Conservation (phyloP, 1,139 yeast species). For the Taphrina flavorubra region DNA sequence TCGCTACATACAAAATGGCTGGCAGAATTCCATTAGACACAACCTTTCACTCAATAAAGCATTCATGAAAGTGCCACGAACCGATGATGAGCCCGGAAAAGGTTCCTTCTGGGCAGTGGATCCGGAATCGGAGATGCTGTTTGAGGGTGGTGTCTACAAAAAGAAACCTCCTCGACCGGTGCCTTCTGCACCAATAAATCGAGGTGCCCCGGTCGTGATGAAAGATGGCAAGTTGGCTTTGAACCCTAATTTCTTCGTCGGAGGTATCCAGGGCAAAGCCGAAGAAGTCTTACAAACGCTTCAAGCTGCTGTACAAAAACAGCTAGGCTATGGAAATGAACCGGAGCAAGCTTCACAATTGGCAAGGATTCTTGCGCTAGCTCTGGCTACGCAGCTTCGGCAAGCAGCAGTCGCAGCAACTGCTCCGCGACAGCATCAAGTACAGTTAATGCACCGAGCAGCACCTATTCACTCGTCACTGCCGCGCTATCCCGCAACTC, state of each 20-base stretch:
- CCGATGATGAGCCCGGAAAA: conserved; percentile 60
- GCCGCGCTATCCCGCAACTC: conserved; percentile 18
- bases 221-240: conserved; percentile 43
- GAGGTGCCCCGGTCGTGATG: conserved; percentile 42
- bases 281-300: conserved; percentile 45
- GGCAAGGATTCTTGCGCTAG: conserved; percentile 46
- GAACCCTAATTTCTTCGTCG: conserved; percentile 43
- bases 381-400: conserved; percentile 45
- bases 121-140: conserved; percentile 48
- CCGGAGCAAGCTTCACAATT: conserved; percentile 46
- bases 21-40: conserved; percentile 95
- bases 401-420: conserved; percentile 24
- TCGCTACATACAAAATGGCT: conserved; percentile 91
- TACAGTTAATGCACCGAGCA: conserved; percentile 4
- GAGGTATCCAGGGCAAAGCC: conserved; percentile 41
- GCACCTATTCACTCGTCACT: background rate
- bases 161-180: conserved; percentile 56
- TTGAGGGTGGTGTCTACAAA: conserved; percentile 62
- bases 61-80: conserved; percentile 75
- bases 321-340: conserved; percentile 42
- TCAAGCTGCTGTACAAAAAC: conserved; percentile 42
- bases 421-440: background rate
- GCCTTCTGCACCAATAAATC: conserved; percentile 40
- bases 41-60: conserved; percentile 83
- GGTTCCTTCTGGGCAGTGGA: conserved; percentile 96